phyloP scores from a whole-genome alignment of 1,284 basidiomycete species.

The Rugosomyces carneus region DNA sequence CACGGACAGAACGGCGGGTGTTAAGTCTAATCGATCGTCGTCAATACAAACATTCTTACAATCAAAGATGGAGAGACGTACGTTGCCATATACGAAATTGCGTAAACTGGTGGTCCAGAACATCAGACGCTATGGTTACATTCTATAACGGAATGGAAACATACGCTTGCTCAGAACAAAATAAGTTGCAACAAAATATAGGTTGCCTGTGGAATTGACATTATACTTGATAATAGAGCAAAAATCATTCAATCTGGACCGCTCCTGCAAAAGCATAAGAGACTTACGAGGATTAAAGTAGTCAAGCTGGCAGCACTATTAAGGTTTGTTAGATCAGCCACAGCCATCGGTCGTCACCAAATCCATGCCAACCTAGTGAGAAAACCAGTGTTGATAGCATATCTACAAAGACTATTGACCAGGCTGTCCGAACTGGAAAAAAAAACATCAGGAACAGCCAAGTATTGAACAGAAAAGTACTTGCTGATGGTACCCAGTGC shows the following conservation, averaged over 20 bases:
- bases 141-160: constrained; percentile 18
- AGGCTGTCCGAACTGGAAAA: constrained; percentile 49
- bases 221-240: constrained; percentile 42
- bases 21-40: constrained; percentile 34
- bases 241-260: constrained; percentile 3
- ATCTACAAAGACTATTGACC: constrained; percentile 42
- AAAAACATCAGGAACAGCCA: not conserved
- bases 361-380: constrained; percentile 44
- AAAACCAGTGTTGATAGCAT: constrained; percentile 54
- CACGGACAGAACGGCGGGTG: constrained; percentile 41
- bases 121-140: constrained; percentile 4
- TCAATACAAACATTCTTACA: constrained; percentile 7
- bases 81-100: constrained; percentile 64
- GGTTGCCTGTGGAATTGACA: constrained; percentile 40
- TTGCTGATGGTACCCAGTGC: constrained; percentile 33
- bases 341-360: not conserved
- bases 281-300: constrained; percentile 49
- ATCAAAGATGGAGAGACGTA: constrained; percentile 24
- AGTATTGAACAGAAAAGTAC: constrained; percentile 2
- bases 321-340: constrained; percentile 7
- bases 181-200: constrained; percentile 54
- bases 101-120: constrained; percentile 45
- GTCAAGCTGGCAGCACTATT: constrained; percentile 50
- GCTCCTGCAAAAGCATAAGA: not conserved
- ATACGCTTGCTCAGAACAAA: constrained; percentile 61